Base-by-base conservation (phyloP, 805 yeast species). In the Candida palmyrensis region DNA sequence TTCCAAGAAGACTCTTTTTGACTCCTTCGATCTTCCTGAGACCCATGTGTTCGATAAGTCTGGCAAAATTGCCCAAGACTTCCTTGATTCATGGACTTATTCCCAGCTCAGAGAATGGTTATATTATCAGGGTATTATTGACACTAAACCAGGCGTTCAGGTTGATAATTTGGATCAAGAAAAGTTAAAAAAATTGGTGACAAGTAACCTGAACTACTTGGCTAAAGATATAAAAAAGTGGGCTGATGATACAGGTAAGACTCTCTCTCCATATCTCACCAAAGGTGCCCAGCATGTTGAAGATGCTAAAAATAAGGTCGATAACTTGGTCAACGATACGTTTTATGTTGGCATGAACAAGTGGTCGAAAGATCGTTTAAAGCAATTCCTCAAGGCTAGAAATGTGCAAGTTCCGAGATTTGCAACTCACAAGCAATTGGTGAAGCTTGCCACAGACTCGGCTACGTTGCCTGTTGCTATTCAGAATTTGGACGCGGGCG, bases 51-150 rank as follows among this genome's bases (percentile, higher is more conserved):
- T 59, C 32, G 69, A 68, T 36, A 59, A 57, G 31, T 48, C 58
- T 10, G 69, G 68, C 12, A 37, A 55, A 18, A 44, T 69, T 38
- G 67, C 62, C 42, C 68, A 65, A 23, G 63, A 62, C 24, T 55
- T 70, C 14, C 68, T 75, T 48, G 62, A 73, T 37, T 53, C 62
- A 12, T 76, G 82, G 82, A 53, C 75, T 3, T 61, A 70, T 17
- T 59, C 68, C 4, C 82, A 79, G 44, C 53, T 79, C 38, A 58
- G 65, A 44, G 70, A 68, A 38, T 79, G 83, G 75, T 53, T 80
- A 21, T 52, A 61, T 35, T 48, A 58, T 25, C 75, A 73, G 45
- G 57, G 51, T 5, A 17, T 49, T 11, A 38, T 50, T 23, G 44
- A 41, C 34, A 37, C 43, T 27, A 45, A 45, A 29, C 51, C 53